Evolutionary conservation across 2,329 filamentous ascomycete species (phyloP).

Genomic region (Penicillium sp.): DNA sequence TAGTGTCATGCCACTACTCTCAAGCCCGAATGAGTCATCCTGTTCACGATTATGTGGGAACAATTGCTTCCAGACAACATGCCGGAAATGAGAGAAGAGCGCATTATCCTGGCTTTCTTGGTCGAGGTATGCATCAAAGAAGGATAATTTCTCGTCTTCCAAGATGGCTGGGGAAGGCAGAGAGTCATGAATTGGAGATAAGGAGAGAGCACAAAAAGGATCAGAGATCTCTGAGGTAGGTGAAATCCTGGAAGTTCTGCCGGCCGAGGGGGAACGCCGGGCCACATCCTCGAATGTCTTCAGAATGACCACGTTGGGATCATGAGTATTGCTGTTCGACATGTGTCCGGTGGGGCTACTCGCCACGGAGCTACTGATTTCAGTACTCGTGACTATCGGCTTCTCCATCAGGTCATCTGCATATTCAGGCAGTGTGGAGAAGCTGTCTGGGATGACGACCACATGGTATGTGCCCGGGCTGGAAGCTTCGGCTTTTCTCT

Average conservation of each 20-base stretch:
- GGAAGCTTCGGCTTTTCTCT: constrained; percentile 54
- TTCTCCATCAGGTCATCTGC: constrained; percentile 34
- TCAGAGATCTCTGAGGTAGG: constrained; percentile 36
- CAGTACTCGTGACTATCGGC: constrained; percentile 20
- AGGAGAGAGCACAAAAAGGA: constrained; percentile 26
- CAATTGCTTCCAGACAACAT: constrained; percentile 44
- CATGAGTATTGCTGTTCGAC: constrained; percentile 25
- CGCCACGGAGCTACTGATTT: constrained; percentile 27
- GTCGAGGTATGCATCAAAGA: constrained; percentile 20
- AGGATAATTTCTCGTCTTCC: constrained; percentile 21
- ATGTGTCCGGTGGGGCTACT: constrained; percentile 29
- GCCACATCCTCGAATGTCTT: constrained; percentile 51
- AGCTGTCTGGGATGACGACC: constrained; percentile 55
- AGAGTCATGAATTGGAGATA: constrained; percentile 28
- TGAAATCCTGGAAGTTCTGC: constrained; percentile 32
- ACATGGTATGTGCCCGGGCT: constrained; percentile 58
- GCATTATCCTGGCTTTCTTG: constrained; percentile 32
- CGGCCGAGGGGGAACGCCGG: constrained; percentile 33
- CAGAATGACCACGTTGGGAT: constrained; percentile 53
- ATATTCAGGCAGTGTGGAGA: constrained; percentile 54
- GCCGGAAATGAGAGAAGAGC: constrained; percentile 42
- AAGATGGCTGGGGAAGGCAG: constrained; percentile 22
- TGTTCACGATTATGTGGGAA: constrained; percentile 28
- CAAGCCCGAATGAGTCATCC: constrained; percentile 19
- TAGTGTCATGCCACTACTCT: constrained; percentile 25